Evolutionary conservation across 1,284 basidiomycete genomes (phyloP), one percentile per base, ranked within the genome.

Genomic region (Apiotrichum sp.): DNA sequence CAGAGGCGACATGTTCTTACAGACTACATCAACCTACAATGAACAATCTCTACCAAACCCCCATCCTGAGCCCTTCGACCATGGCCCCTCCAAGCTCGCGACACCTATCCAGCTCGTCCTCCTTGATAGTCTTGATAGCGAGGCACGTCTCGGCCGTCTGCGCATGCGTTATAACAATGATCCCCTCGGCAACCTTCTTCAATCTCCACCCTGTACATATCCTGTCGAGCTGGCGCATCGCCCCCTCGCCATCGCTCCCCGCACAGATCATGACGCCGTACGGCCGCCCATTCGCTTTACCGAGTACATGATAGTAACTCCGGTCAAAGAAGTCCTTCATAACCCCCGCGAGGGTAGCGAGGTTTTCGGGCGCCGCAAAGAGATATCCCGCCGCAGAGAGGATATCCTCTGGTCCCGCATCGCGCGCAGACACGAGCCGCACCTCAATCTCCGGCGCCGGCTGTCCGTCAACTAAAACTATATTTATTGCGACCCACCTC

Each of bases 291-390:
- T 61, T 61, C 2, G 52, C 35, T 13, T 48, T 36, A 10, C 53
- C 51, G 2, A 61, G 54, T 7, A 51, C 53, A 46, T 53, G 48
- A 33, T 61, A 61, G 54, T 42, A 61, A 13, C 39, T 36, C 6
- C 60, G 47, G 49, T 61, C 60, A 32, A 58, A 54, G 14, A 61
- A 53, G 43, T 58, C 60, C 42, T 61, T 61, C 52, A 61, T 54
- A 6, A 53, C 35, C 16, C 60, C 60, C 8, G 52, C 52, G 45
- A 61, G 45, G 0, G 56, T 16, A 0, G 60, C 60, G 13, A 61
- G 60, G 54, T 61, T 61, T 43, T 61, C 60, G 38, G 60, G 60
- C n/a, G 48, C 42, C 14, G 43, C 54, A 36, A 61, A 61, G 48
- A 61, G 53, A 46, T 58, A 58, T 3, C 38, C 56, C 2, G 16